Evolutionary conservation across 2,329 filamentous ascomycete genomes (phyloP), one percentile per base, ranked within the genome.

Genomic region (Cercospora canescens): DNA sequence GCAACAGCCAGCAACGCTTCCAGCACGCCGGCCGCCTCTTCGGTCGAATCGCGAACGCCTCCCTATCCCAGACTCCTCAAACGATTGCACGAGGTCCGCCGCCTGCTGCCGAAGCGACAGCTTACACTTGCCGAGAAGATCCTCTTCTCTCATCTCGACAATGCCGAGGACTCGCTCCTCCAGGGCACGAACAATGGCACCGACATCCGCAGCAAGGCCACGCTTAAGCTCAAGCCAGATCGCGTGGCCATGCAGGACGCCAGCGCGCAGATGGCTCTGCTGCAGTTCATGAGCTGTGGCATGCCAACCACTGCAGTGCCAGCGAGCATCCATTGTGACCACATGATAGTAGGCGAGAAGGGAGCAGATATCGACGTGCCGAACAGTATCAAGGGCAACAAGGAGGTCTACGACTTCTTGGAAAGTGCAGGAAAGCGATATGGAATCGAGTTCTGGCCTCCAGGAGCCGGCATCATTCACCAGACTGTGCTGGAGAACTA

Each of bases 201-300:
- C 60, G 87, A 90, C 75, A 90, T 99, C 68, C 89, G 95, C 48
- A 94, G 94, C 72, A 89, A 89, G 76, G 94, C 93, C 59, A 98
- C 96, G 78, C 86, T 99, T 81, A 96, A 96, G 84, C 90, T 99
- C 79, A 97, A 97, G 81, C 95, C 95, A 24, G 95, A 99, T 79
- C 88, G 95, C 61, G 95, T 98, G 73, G 96, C 96, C 70, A 99
- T 99, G 95, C 95, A 99, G 81, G 95, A 99, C 83, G 95, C 95
- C 14, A 97, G 93, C 32, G 95, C 95, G 6, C 95, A 99, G 83
- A 99, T 99, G 95, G 95, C 95, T 1, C 84, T 99, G 70, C 83
- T 99, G 73, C 95, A 99, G 81, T 99, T 99, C 85, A 99, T 99
- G 94, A 92, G 92, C 30, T 99, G 95, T 80, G 92, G 93, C 63